Base-by-base conservation (phyloP, 345 rosid genomes). In the Litchi chinensis region DNA sequence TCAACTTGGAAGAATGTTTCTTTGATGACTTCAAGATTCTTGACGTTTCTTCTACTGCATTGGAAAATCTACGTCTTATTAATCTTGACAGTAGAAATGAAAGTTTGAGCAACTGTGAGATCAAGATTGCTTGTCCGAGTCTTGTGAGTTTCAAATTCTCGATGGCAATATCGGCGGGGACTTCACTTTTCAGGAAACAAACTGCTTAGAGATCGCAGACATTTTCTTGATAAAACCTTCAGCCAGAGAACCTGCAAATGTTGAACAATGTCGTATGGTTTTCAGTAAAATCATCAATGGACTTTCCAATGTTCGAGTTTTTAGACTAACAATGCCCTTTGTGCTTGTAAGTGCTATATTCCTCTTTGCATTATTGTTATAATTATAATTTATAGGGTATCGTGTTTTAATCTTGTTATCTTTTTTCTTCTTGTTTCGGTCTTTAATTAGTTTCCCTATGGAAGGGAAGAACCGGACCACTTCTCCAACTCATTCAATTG, bases 61-160 rank as follows among this genome's bases (percentile, higher is more conserved):
- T 76, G 70, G 50, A 65, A 50, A 32, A 21, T 19, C 65, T 39
- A 19, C 15, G 37, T 32, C 37, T 32, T 32, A 32, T 32, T 32
- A 32, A 32, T 32, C 37, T 1, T 32, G 37, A 32, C 4, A 32
- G 2, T 32, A 32, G 37, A 32, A 32, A 32, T 32, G 3, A 32
- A 32, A 32, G 78, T 48, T 75, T 28, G 7, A 9, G 11, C 32
- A 5, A 46, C 0, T 44, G 60, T 39, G 48, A 65, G n/a, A 48
- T 65, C 37, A 75, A 19, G 11, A 28, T 75, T 48, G 44, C 78
- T 32, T 65, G 71, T 28, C 69, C 71, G 8, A 50, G 21, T 65
- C 50, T 75, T 10, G 16, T 32, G 44, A 26, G 46, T 6, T 46
- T 75, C 28, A 44, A 26, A 46, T 65, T 64, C 5, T 0, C 2